A percentile compares a stretch with the other conserved stretches of the same genome.
These are phyloP conservation scores for Nymphaea colorata DNA, from an alignment of 164 flowering plant species.

Conservation along the genomic window DNA sequence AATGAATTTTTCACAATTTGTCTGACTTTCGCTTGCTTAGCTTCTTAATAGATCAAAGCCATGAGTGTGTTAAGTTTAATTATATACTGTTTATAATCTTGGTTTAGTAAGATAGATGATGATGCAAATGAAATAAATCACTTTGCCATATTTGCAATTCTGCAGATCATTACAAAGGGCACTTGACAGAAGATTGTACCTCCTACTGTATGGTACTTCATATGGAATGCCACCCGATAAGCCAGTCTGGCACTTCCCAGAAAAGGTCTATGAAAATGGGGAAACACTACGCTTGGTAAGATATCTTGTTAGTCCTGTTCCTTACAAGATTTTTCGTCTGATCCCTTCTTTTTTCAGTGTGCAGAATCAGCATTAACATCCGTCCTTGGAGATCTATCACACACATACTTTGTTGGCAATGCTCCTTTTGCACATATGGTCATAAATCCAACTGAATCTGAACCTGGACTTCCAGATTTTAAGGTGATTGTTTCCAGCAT, in stretches of 20 bases:
- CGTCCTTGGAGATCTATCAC: conserved; percentile 74
- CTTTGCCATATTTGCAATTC: conserved; percentile 7
- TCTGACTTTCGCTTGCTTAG: too few relatives aligned
- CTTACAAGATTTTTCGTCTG: not conserved
- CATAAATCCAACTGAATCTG: conserved; percentile 34
- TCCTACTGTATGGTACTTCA: conserved; percentile 60
- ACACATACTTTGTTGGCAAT: conserved; percentile 95
- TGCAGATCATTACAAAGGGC: conserved; percentile 83
- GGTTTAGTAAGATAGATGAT: not conserved
- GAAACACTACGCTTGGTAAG: conserved; percentile 76
- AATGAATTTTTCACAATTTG: too few relatives aligned
- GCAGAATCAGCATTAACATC: conserved; percentile 87
- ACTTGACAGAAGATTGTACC: conserved; percentile 85
- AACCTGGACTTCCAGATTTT: conserved; percentile 21
- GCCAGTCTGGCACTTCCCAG: conserved; percentile 95
- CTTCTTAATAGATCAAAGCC: too few relatives aligned
- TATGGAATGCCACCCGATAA: conserved; percentile 44
- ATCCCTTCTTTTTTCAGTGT: conserved; percentile 42
- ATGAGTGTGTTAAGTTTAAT: too few relatives aligned
- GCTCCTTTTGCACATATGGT: conserved; percentile 87
- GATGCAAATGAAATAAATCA: not conserved
- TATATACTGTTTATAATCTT: too few relatives aligned
- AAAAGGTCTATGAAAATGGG: conserved; percentile 74
- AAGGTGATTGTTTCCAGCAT: conserved; percentile 38
- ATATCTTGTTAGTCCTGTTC: not conserved